A percentile compares a stretch with the other conserved stretches of the same genome.
These are phyloP conservation scores for Brassica cretica DNA, from an alignment of 345 rosid genomes.

Conservation along the genomic window DNA sequence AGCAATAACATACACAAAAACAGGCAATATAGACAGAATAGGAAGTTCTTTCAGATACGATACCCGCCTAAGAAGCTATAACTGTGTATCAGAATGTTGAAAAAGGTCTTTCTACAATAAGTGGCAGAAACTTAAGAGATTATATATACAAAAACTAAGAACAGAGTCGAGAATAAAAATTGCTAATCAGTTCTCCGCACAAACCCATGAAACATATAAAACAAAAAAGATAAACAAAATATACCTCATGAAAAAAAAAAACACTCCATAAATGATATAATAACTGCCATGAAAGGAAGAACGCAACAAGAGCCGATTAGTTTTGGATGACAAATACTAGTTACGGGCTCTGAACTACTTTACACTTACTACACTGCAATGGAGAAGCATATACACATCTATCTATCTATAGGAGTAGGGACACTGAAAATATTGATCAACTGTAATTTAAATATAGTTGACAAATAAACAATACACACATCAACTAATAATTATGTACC, in stretches of 20 bases:
- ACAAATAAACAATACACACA: slow-evolving; percentile 14
- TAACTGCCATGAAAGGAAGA: slow-evolving; percentile 14
- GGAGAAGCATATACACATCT: slow-evolving; percentile 9
- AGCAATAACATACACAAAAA: slow-evolving; percentile 27
- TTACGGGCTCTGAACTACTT: slow-evolving; percentile 15
- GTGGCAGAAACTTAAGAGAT: background rate
- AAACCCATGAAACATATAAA: slow-evolving; percentile 9
- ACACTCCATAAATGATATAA: background rate
- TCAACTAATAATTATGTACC: slow-evolving; percentile 48
- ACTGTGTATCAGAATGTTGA: background rate
- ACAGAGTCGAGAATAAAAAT: background rate
- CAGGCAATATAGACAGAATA: slow-evolving; percentile 9
- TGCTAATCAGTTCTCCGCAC: background rate
- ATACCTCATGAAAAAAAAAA: slow-evolving; percentile 7
- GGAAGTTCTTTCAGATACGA: background rate
- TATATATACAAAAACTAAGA: slow-evolving; percentile 10
- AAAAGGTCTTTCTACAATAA: background rate
- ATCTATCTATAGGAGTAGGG: slow-evolving; percentile 16
- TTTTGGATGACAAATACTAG: slow-evolving; percentile 17
- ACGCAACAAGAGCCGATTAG: slow-evolving; percentile 10
- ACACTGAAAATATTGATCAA: slow-evolving; percentile 17
- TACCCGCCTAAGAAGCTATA: background rate
- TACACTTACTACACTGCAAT: slow-evolving; percentile 6
- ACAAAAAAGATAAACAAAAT: slow-evolving; percentile 8
- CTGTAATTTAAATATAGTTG: background rate